A percentile compares a stretch with the other conserved stretches of the same genome.
phyloP scores from a whole-genome alignment of 176 grass and related monocot species.

The Elaeis guineensis region DNA sequence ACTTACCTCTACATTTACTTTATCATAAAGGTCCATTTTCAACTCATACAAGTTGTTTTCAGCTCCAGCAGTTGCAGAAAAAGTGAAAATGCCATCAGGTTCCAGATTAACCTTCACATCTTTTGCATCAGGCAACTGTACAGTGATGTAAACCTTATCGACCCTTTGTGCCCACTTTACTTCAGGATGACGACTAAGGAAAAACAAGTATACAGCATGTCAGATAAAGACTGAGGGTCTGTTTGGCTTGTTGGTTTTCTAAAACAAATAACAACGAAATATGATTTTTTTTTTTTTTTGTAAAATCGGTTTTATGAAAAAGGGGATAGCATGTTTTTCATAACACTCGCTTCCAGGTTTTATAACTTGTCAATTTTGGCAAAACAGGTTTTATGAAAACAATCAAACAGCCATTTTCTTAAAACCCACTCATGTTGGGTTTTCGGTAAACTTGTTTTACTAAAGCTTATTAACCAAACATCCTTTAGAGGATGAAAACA shows the following conservation, averaged over 20 bases:
- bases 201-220: conserved; percentile 18
- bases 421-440: too few relatives aligned
- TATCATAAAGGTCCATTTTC: conserved; percentile 71
- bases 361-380: too few relatives aligned
- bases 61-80: conserved; percentile 72
- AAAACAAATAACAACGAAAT: too few relatives aligned
- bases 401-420: too few relatives aligned
- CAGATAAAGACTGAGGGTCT: conserved; percentile 3
- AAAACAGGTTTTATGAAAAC: too few relatives aligned
- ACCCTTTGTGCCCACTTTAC: conserved; percentile 87
- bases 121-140: conserved; percentile 80
- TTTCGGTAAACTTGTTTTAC: too few relatives aligned
- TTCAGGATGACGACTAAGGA: conserved; percentile 68
- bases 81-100: conserved; percentile 79
- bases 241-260: too few relatives aligned
- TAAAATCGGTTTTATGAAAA: too few relatives aligned
- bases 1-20: conserved; percentile 76
- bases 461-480: too few relatives aligned
- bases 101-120: conserved; percentile 87
- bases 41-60: conserved; percentile 52
- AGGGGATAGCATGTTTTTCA: too few relatives aligned
- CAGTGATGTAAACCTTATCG: conserved; percentile 83
- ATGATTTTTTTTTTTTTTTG: too few relatives aligned
- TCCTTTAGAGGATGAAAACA: neutral
- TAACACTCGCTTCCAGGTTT: too few relatives aligned